These are phyloP conservation scores for Shiraia sp. DNA, from an alignment of 2,329 filamentous ascomycete genomes.

Conservation along the genomic window DNA sequence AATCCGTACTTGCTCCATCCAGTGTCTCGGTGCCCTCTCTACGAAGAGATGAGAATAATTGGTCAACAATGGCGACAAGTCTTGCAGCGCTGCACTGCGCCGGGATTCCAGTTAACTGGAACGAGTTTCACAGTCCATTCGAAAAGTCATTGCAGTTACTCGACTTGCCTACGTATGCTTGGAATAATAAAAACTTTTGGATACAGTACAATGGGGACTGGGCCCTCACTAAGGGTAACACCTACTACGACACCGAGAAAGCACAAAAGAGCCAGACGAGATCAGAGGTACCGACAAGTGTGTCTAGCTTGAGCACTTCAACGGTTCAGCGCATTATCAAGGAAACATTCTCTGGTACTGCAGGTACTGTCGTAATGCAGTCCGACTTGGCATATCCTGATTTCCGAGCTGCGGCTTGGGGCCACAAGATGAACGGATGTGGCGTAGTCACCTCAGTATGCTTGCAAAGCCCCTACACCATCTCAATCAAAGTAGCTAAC, in stretches of 20 bases:
- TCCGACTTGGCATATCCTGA: slow-evolving; percentile 10
- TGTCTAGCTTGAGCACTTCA: no score
- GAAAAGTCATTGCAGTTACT: slow-evolving; percentile 52
- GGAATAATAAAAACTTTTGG: slow-evolving; percentile 44
- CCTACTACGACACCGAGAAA: no score
- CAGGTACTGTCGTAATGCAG: slow-evolving; percentile 10
- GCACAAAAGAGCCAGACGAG: no score
- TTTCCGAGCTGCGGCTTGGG: slow-evolving; percentile 25
- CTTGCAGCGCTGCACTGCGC: slow-evolving; percentile 16
- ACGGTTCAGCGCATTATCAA: no score
- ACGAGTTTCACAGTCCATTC: slow-evolving; percentile 61
- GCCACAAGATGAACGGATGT: slow-evolving; percentile 43
- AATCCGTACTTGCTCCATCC: slow-evolving; percentile 5
- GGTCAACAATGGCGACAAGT: slow-evolving; percentile 19
- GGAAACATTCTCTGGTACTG: no score
- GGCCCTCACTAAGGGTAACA: no score
- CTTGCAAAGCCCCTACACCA: slow-evolving; percentile 44
- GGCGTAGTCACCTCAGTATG: slow-evolving; percentile 16
- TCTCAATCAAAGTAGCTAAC: slow-evolving; percentile 42
- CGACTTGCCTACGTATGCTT: slow-evolving; percentile 53
- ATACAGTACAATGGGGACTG: slow-evolving; percentile 43
- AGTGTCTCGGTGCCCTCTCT: slow-evolving; percentile 6
- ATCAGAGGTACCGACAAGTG: no score
- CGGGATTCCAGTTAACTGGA: slow-evolving; percentile 64
- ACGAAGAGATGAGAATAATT: slow-evolving; percentile 6